Evolutionary conservation across 495 filamentous ascomycete genomes (phyloP), one percentile per base, ranked within the genome.

Genomic region (Pyrenopolyporus hunteri): DNA sequence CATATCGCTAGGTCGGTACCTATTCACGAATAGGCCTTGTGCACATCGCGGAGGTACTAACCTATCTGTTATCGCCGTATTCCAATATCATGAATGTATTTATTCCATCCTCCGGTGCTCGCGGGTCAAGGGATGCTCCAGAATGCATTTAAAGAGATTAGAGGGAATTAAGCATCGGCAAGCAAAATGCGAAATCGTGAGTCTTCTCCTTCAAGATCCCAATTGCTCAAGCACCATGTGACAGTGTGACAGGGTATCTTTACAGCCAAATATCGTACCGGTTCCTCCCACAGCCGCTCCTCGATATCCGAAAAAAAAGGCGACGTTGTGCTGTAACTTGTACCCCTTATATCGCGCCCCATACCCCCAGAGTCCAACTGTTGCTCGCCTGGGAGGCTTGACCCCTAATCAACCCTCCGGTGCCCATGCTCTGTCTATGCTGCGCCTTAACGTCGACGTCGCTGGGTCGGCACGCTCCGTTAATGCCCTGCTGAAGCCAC

Each of bases 281-380:
- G 13, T 40, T 26, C 16, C 28, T 31, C 39, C 20, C 28, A 11
- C 29, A 45, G 11, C 37, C 25, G 11, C 32, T 16, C 33, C 33
- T 20, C 25, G 11, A 22, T 19, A 13, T 37, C 31, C 16, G 31
- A 11, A 29, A 44, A 28, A 6, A 44, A 28, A 6, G 13, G 22
- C 16, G 16, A 42, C 37, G 4, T 23, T 11, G 17, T 17, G 37
- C 17, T 10, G 9, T n/a, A 42, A 23, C 22, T 44, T 44, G 37
- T 2, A n/a, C n/a, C n/a, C 26, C 26, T 45, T 8, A 74, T 10
- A 72, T 37, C n/a, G 51, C 48, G 19, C 86, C 90, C 89, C 90
- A 96, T 28, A 85, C 76, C 4, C 89, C 91, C 59, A 96, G 71
- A 13, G 90, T 93, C 90, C 90, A 96, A 56, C 84, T 87, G 25